Percentiles rank a stretch among this genome's conserved stretches.
These are phyloP conservation scores for Dactylonectria macrodidyma DNA, from an alignment of 2,329 filamentous ascomycete genomes.

Conservation along the genomic window DNA sequence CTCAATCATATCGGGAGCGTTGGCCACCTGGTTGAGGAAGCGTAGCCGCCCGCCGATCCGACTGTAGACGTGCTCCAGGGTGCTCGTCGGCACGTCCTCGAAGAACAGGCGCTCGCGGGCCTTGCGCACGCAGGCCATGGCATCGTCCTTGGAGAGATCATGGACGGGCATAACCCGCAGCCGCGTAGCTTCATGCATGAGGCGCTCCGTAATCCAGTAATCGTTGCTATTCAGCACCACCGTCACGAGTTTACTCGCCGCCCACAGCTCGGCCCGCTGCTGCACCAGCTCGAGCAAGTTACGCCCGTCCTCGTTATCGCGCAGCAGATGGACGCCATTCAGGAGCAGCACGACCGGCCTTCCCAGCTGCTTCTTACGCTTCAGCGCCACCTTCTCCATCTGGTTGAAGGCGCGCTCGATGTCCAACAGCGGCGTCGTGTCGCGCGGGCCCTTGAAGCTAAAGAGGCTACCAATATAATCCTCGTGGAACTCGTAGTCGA, in stretches of 20 bases:
- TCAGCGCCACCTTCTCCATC: constrained; percentile 78
- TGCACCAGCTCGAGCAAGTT: constrained; percentile 80
- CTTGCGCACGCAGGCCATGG: constrained; percentile 62
- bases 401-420: constrained; percentile 83
- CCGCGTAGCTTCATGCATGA: constrained; percentile 69
- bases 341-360: constrained; percentile 76
- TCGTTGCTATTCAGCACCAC: constrained; percentile 70
- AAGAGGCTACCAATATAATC: constrained; percentile 81
- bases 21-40: constrained; percentile 68
- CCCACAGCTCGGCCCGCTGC: constrained; percentile 81
- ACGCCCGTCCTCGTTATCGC: constrained; percentile 77
- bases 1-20: constrained; percentile 64
- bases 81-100: constrained; percentile 55
- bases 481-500: constrained; percentile 78
- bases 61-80: constrained; percentile 67
- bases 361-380: constrained; percentile 61
- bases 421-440: constrained; percentile 78
- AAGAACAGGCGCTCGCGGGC: constrained; percentile 64
- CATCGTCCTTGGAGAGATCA: constrained; percentile 64
- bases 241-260: constrained; percentile 78
- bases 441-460: constrained; percentile 78
- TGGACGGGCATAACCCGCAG: constrained; percentile 69
- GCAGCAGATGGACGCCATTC: constrained; percentile 76
- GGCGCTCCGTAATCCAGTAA: constrained; percentile 71
- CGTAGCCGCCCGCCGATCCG: constrained; percentile 68